Conservation (phyloP, 306 rosid species). For the Sicyos edulis region DNA sequence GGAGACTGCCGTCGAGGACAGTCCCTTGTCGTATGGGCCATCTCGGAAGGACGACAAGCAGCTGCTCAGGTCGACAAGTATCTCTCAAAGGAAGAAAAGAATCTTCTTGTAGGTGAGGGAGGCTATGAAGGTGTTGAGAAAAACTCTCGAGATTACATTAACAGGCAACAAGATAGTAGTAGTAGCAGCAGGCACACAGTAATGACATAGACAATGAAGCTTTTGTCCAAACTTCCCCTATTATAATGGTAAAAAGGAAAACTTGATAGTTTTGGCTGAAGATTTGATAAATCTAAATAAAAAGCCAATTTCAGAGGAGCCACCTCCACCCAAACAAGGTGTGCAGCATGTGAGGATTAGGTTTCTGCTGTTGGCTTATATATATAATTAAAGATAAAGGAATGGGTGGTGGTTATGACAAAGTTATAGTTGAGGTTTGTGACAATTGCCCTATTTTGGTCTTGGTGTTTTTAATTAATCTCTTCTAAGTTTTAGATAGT, state of each 20-base stretch:
- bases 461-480: not conserved
- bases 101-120: constrained; percentile 21
- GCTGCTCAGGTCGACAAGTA: constrained; percentile 71
- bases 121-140: constrained; percentile 25
- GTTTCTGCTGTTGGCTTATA: constrained; percentile 16
- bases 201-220: constrained; percentile 37
- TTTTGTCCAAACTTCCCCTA: not conserved
- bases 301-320: constrained; percentile 16
- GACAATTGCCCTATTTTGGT: constrained; percentile 10
- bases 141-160: constrained; percentile 22
- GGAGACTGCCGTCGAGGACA: constrained; percentile 97
- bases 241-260: not conserved
- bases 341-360: constrained; percentile 15
- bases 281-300: constrained; percentile 9
- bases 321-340: constrained; percentile 5
- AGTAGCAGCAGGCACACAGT: constrained; percentile 51
- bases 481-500: constrained; percentile 10
- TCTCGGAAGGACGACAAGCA: constrained; percentile 84
- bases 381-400: not conserved
- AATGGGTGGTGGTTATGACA: no score
- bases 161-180: constrained; percentile 40
- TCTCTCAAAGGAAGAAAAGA: constrained; percentile 36
- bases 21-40: constrained; percentile 94
- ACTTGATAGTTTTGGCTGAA: not conserved
- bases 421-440: not conserved